Evolutionary conservation across 129 eudicot species (phyloP).

Genomic region (Chrysanthemum seticuspe): DNA sequence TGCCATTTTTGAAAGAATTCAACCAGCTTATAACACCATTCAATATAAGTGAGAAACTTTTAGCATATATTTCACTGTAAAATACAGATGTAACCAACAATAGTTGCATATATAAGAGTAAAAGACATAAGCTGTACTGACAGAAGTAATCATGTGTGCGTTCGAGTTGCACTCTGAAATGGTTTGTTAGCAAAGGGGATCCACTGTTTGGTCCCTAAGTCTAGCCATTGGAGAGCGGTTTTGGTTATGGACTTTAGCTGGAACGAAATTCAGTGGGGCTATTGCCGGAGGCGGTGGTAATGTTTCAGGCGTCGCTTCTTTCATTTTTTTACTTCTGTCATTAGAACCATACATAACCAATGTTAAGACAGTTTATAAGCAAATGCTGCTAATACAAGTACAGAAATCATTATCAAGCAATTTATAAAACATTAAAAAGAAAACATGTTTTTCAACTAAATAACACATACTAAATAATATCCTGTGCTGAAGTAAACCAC

Average conservation of each 20-base stretch:
- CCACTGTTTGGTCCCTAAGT: constrained; percentile 40
- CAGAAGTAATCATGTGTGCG: neutral
- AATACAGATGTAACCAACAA: neutral
- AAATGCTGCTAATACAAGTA: neutral
- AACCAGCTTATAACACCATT: too few species aligned
- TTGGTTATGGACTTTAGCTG: constrained; percentile 12
- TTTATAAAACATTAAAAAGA: neutral
- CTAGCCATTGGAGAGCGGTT: constrained; percentile 40
- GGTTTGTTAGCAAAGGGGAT: constrained; percentile 47
- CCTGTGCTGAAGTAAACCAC: neutral
- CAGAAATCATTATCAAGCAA: neutral
- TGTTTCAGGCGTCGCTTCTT: too few species aligned
- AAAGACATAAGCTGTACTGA: constrained; percentile 40
- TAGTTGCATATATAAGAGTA: neutral
- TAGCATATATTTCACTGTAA: too few species aligned
- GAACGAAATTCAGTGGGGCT: constrained; percentile 31
- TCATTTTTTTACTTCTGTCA: too few species aligned
- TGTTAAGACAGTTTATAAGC: too few species aligned
- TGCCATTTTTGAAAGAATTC: too few species aligned
- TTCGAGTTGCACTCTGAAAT: constrained; percentile 45
- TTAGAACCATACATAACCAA: too few species aligned
- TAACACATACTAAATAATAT: neutral
- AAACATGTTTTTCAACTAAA: neutral
- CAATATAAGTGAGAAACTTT: too few species aligned
- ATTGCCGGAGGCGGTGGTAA: constrained; percentile 7